Conservation (phyloP, 176 grass and related monocot genomes). For the Triticum urartu region DNA sequence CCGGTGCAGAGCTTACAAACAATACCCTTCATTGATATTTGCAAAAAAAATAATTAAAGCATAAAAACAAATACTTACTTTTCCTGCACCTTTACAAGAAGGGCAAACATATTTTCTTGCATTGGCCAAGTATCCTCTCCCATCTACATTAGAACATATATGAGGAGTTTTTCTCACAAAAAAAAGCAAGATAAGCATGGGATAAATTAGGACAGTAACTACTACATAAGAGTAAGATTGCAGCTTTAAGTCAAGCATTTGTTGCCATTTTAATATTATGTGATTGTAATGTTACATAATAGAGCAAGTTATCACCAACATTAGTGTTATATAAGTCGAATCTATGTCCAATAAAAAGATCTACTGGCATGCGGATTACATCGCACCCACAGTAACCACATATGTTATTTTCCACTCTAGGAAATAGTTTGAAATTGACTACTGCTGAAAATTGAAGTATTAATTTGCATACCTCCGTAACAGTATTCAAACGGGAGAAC, state of each 20-base stretch:
- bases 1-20: constrained; percentile 1
- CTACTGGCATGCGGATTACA: not conserved
- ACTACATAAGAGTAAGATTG: not conserved
- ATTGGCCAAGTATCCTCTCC: constrained; percentile 71
- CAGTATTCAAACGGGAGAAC: constrained; percentile 5
- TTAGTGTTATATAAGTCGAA: not conserved
- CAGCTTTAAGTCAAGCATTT: constrained; percentile 10
- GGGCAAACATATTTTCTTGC: constrained; percentile 76
- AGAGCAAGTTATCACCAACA: constrained; percentile 10
- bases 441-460: constrained; percentile 4
- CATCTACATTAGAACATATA: constrained; percentile 58
- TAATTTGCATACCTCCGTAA: not conserved
- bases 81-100: constrained; percentile 77
- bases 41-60: constrained; percentile 11
- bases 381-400: not conserved
- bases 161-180: constrained; percentile 2
- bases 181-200: constrained; percentile 14
- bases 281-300: constrained; percentile 6
- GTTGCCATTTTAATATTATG: not conserved
- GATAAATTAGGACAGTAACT: constrained; percentile 27
- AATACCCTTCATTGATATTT: constrained; percentile 10
- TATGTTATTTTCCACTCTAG: not conserved
- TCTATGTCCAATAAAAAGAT: not conserved
- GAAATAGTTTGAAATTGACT: constrained; percentile 1
- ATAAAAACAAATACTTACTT: constrained; percentile 51